Conservation (phyloP, 2,329 filamentous ascomycete species). For the Alternaria angustiovoidea region DNA sequence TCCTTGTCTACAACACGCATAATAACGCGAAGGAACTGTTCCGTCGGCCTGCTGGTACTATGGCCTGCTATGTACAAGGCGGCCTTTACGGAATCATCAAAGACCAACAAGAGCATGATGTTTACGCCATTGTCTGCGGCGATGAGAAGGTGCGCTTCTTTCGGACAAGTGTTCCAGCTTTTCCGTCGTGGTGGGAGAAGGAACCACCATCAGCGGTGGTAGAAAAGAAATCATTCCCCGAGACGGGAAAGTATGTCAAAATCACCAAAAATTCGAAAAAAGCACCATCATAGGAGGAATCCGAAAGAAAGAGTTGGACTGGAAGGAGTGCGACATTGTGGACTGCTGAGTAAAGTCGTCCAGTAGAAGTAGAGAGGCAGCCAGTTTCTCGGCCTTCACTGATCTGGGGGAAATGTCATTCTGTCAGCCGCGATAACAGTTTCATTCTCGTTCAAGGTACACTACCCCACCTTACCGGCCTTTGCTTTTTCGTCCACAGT, state of each 20-base stretch:
- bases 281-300: background rate
- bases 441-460: background rate
- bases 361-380: background rate
- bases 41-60: constrained; percentile 22
- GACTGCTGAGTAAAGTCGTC: constrained; percentile 11
- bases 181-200: constrained; percentile 29
- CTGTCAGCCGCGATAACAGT: background rate
- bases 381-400: background rate
- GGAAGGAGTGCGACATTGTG: constrained; percentile 16
- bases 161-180: constrained; percentile 14
- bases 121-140: constrained; percentile 36
- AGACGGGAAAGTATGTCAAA: constrained; percentile 32
- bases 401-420: background rate
- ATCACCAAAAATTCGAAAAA: constrained; percentile 17
- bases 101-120: constrained; percentile 14
- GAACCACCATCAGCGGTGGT: background rate
- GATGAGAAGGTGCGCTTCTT: constrained; percentile 38
- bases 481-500: constrained; percentile 1
- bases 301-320: background rate
- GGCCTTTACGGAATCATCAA: constrained; percentile 26
- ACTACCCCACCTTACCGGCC: background rate
- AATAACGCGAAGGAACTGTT: constrained; percentile 41
- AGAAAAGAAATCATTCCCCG: constrained; percentile 16
- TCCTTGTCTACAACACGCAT: constrained; percentile 32
- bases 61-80: constrained; percentile 9